Conservation (phyloP, 176 grass and related monocot species). For the Musa acuminata region DNA sequence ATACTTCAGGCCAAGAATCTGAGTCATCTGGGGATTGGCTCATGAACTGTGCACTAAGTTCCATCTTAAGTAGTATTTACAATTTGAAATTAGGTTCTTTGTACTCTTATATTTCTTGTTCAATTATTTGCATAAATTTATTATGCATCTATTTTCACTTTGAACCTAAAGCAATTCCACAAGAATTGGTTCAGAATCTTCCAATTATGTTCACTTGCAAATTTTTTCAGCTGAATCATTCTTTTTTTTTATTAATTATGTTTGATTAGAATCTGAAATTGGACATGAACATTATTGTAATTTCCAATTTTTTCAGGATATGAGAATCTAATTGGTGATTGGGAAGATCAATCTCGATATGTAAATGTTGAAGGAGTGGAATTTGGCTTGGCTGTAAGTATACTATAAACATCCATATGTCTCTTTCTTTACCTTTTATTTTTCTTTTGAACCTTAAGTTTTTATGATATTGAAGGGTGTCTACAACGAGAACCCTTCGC, state of each 20-base stretch:
- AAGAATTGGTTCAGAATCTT: not conserved
- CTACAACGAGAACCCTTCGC: conserved; percentile 77
- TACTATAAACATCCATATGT: conserved; percentile 20
- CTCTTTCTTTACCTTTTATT: conserved; percentile 12
- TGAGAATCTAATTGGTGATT: conserved; percentile 50
- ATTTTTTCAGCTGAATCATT: not conserved
- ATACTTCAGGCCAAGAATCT: too few relatives aligned
- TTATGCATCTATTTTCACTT: too few relatives aligned
- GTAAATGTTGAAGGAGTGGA: conserved; percentile 61
- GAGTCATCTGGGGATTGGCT: too few relatives aligned
- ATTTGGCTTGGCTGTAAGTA: conserved; percentile 53
- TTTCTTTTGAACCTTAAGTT: conserved; percentile 16
- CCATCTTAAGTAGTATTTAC: too few relatives aligned
- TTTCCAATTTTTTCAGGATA: conserved; percentile 34
- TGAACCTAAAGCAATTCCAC: not conserved
- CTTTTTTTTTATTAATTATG: not conserved
- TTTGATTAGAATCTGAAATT: not conserved
- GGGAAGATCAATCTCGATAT: conserved; percentile 49
- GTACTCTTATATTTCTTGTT: too few relatives aligned
- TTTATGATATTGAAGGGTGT: conserved; percentile 43
- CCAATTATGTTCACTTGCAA: not conserved
- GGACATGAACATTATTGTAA: not conserved
- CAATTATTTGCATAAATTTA: too few relatives aligned
- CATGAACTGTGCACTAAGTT: too few relatives aligned
- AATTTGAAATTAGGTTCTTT: too few relatives aligned